A percentile compares a stretch with the other conserved stretches of the same genome.
These are phyloP conservation scores for Flaveria sonorensis DNA, from an alignment of 129 eudicot genomes.

Conservation along the genomic window DNA sequence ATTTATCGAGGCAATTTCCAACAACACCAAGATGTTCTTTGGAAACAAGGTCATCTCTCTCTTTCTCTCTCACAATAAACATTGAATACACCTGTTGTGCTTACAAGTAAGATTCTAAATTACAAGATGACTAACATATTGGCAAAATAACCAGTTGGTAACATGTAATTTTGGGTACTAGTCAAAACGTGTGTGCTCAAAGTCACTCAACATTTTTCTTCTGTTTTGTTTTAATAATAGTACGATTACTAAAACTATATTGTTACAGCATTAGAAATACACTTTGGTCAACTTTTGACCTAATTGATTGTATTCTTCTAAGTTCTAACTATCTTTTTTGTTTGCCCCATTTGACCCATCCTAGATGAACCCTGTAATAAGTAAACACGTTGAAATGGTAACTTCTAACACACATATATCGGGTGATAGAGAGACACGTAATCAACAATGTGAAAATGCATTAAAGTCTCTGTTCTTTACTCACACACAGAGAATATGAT, in stretches of 20 bases:
- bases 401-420: not conserved
- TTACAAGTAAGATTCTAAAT: not conserved
- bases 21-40: slow-evolving; percentile 77
- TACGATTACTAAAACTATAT: not conserved
- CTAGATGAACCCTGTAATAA: too few species aligned
- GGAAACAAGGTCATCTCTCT: slow-evolving; percentile 68
- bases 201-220: not conserved
- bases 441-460: not conserved
- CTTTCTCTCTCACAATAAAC: not conserved
- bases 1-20: slow-evolving; percentile 77
- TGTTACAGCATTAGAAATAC: not conserved
- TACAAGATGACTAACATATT: slow-evolving; percentile 1
- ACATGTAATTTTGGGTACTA: not conserved
- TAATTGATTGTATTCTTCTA: not conserved
- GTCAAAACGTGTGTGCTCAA: not conserved
- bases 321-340: too few species aligned
- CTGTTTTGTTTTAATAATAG: not conserved
- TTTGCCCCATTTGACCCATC: too few species aligned
- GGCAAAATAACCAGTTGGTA: slow-evolving; percentile 11
- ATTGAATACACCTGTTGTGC: not conserved
- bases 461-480: not conserved
- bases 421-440: not conserved
- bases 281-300: not conserved
- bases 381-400: not conserved
- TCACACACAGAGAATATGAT: not conserved